Conservation (phyloP, 768 basidiomycete species). For the Saitozyma sp. region DNA sequence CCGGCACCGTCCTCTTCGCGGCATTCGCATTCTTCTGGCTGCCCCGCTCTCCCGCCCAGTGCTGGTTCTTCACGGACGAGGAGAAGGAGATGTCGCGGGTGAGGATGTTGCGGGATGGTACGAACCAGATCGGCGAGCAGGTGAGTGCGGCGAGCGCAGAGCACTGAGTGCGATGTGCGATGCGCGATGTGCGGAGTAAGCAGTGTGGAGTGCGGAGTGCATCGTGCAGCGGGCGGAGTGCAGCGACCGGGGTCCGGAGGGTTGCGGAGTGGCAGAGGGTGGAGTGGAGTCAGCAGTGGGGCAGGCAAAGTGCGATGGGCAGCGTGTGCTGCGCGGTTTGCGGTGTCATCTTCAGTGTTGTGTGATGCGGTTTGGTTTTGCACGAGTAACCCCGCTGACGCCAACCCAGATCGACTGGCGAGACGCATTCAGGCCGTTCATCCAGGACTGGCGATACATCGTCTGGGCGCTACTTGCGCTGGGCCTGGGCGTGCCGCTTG, state of each 20-base stretch:
- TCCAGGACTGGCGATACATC: constrained; percentile 22
- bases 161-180: too few relatives aligned
- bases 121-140: constrained; percentile 54
- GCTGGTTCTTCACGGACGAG: constrained; percentile 13
- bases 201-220: too few relatives aligned
- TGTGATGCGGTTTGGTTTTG: too few relatives aligned
- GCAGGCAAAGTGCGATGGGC: too few relatives aligned
- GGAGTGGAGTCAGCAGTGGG: too few relatives aligned
- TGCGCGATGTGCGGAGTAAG: too few relatives aligned
- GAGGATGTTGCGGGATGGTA: constrained; percentile 58
- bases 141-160: constrained; percentile 2
- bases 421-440: constrained; percentile 20
- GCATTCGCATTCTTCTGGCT: constrained; percentile 54
- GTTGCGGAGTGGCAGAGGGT: too few relatives aligned
- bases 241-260: too few relatives aligned
- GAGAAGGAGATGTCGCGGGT: constrained; percentile 17
- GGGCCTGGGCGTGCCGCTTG: constrained; percentile 56
- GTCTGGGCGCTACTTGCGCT: constrained; percentile 25
- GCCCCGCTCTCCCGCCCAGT: constrained; percentile 9
- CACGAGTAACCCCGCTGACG: too few relatives aligned
- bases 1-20: constrained; percentile 32
- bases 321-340: too few relatives aligned
- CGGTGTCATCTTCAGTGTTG: too few relatives aligned
- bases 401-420: not conserved
- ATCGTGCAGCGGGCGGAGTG: too few relatives aligned